Conservation (phyloP, 176 grass and related monocot genomes). For the Hyparrhenia diplandra region DNA sequence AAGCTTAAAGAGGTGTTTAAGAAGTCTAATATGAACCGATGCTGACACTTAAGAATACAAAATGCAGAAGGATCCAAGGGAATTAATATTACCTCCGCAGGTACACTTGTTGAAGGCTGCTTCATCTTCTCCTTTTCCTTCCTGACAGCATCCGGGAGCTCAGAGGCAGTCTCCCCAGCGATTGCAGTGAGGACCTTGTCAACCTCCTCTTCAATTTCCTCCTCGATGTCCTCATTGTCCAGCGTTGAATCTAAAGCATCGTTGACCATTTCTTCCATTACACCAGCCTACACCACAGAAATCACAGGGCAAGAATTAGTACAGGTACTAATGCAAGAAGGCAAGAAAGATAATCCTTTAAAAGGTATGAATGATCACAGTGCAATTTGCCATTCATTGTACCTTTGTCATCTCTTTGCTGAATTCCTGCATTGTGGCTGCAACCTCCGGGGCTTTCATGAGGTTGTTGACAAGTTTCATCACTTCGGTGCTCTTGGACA, state of each 20-base stretch:
- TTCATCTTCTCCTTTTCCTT: slow-evolving; percentile 43
- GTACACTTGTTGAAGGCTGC: slow-evolving; percentile 53
- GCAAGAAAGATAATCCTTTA: not conserved
- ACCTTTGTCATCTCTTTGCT: slow-evolving; percentile 97
- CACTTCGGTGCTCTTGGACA: slow-evolving; percentile 85
- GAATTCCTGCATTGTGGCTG: slow-evolving; percentile 89
- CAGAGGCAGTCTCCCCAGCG: slow-evolving; percentile 60
- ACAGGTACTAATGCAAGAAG: not conserved
- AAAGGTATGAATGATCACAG: not conserved
- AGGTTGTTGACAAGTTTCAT: slow-evolving; percentile 86
- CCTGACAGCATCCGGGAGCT: slow-evolving; percentile 70
- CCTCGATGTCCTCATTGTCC: slow-evolving; percentile 86
- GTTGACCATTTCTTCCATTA: slow-evolving; percentile 93
- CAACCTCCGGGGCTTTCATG: slow-evolving; percentile 93
- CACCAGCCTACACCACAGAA: slow-evolving; percentile 50
- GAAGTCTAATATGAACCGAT: not conserved
- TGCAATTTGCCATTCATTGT: not conserved
- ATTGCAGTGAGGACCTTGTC: slow-evolving; percentile 83
- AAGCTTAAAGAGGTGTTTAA: not conserved
- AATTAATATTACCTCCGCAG: not conserved
- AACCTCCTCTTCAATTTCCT: slow-evolving; percentile 88
- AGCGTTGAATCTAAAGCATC: slow-evolving; percentile 82
- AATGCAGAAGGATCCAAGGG: not conserved
- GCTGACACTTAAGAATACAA: not conserved
- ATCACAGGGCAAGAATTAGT: not conserved